These are phyloP conservation scores for Colletotrichum sublineola DNA, from an alignment of 2,329 filamentous ascomycete genomes.

Conservation along the genomic window DNA sequence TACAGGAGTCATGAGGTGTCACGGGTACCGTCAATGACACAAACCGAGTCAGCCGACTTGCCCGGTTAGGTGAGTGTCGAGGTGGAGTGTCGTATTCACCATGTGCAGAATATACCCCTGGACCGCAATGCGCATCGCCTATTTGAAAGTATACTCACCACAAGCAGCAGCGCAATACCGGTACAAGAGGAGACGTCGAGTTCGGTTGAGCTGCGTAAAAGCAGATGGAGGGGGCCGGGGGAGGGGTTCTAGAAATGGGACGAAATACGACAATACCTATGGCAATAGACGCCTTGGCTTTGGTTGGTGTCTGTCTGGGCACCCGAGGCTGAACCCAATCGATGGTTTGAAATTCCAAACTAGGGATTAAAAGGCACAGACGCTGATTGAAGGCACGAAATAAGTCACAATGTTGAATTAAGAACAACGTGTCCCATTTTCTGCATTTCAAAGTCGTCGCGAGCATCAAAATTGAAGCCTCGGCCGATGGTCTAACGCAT, in stretches of 20 bases:
- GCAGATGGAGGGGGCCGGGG: not conserved
- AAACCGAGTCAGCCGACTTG: slow-evolving; percentile 34
- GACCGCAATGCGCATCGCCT: not conserved
- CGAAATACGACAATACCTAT: not conserved
- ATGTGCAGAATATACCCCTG: slow-evolving; percentile 26
- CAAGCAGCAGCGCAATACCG: not conserved
- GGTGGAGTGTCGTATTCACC: slow-evolving; percentile 34
- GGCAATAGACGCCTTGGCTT: not conserved
- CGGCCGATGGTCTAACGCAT: slow-evolving; percentile 28
- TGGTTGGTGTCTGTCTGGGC: not conserved
- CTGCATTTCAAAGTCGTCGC: slow-evolving; percentile 11
- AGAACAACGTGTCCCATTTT: not conserved
- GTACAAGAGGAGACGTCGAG: not conserved
- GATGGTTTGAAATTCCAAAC: slow-evolving; percentile 4
- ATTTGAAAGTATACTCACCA: not conserved
- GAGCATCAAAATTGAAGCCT: slow-evolving; percentile 9
- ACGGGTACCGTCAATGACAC: slow-evolving; percentile 39
- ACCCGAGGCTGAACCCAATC: not conserved
- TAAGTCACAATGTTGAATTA: not conserved
- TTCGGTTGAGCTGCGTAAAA: not conserved
- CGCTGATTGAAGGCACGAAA: not conserved
- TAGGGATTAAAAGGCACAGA: not conserved
- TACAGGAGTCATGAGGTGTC: slow-evolving; percentile 26
- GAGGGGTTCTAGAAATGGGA: not conserved
- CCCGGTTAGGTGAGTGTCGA: slow-evolving; percentile 20